A percentile compares a stretch with the other conserved stretches of the same genome.
Conservation (phyloP, 2,329 filamentous ascomycete species). For the Raffaelea albimanens region DNA sequence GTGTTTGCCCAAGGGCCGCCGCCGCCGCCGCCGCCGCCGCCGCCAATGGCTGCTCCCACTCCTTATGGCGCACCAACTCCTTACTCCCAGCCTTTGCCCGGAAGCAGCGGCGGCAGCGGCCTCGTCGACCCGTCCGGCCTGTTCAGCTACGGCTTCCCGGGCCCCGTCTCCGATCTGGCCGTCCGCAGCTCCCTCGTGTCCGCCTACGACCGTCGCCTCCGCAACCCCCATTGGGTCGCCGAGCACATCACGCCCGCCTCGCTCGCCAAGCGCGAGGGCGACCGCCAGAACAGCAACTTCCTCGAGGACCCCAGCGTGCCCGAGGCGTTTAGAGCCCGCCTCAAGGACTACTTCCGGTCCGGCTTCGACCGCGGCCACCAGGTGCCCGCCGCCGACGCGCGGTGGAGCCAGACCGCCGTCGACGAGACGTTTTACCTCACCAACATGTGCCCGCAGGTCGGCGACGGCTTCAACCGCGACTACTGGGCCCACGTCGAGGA, state of each 20-base stretch:
- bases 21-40: conserved; percentile 15
- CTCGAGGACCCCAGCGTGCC: conserved; percentile 74
- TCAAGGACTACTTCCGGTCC: conserved; percentile 89
- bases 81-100: conserved; percentile 14
- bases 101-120: conserved; percentile 17
- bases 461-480: conserved; percentile 95
- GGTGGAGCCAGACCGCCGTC: conserved; percentile 92
- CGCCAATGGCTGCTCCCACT: conserved; percentile 25
- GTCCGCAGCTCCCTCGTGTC: conserved; percentile 70
- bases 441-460: conserved; percentile 98
- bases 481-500: conserved; percentile 99
- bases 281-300: conserved; percentile 78
- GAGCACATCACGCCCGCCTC: conserved; percentile 94
- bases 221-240: conserved; percentile 90
- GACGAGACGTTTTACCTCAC: conserved; percentile 85
- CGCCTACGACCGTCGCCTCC: conserved; percentile 78
- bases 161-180: conserved; percentile 76
- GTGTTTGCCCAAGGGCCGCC: conserved; percentile 29
- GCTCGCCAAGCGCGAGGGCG: conserved; percentile 62
- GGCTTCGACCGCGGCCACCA: conserved; percentile 96
- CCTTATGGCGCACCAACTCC: conserved; percentile 46
- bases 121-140: conserved; percentile 67
- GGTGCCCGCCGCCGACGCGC: conserved; percentile 90
- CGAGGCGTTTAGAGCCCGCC: conserved; percentile 74
- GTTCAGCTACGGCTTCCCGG: conserved; percentile 85